Evolutionary conservation across 78 protist genomes (phyloP).

Genomic region (Protostelium mycophagum): DNA sequence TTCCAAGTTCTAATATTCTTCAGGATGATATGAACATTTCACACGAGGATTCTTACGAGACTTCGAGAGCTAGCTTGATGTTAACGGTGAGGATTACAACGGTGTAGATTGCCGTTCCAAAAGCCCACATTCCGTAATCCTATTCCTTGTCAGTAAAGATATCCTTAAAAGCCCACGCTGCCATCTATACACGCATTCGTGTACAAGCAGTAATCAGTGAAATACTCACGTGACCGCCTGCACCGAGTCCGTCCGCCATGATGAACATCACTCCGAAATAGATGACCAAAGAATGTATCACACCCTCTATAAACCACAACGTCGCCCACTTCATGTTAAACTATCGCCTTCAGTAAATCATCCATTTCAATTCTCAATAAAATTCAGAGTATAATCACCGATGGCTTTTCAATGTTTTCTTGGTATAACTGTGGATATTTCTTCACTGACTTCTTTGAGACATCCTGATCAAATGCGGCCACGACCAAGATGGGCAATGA

Average conservation of each 20-base stretch:
- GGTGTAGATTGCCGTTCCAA: conserved; percentile 49
- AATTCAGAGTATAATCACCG: not conserved
- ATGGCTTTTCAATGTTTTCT: not conserved
- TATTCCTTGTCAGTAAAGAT: too few relatives aligned
- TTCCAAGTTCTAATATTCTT: not conserved
- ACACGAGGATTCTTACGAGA: not conserved
- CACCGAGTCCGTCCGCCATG: conserved; percentile 7
- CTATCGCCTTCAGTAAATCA: too few relatives aligned
- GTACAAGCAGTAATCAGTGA: too few relatives aligned
- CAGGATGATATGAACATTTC: not conserved
- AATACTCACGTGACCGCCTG: conserved; percentile 22
- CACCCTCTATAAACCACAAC: conserved; percentile 48
- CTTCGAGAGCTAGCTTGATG: conserved; percentile 15
- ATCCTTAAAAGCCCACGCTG: too few relatives aligned
- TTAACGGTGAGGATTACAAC: conserved; percentile 30
- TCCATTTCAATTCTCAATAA: too few relatives aligned
- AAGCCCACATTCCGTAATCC: conserved; percentile 42
- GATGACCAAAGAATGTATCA: conserved; percentile 37
- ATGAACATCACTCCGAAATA: conserved; percentile 40
- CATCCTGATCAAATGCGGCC: conserved; percentile 78
- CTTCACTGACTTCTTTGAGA: conserved; percentile 20
- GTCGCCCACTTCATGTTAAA: not conserved
- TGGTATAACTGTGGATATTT: conserved; percentile 54
- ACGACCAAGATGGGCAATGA: conserved; percentile 64
- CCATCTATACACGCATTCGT: too few relatives aligned